These are phyloP conservation scores for Clavispora carvajalis DNA, from an alignment of 805 yeast genomes.

Conservation along the genomic window DNA sequence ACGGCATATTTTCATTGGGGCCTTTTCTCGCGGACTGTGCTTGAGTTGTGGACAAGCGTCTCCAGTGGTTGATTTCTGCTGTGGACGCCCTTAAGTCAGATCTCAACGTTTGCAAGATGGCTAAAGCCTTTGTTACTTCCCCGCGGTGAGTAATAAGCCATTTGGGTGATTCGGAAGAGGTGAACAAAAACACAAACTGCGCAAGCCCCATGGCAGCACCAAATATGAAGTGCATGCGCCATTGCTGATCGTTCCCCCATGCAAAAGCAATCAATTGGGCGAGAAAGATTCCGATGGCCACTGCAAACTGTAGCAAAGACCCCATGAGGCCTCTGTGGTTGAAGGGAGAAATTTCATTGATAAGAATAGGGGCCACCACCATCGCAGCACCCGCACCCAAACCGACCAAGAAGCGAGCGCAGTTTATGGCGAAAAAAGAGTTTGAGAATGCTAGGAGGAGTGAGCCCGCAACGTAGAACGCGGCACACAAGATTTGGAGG, in stretches of 20 bases:
- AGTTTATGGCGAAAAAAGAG: conserved; percentile 13
- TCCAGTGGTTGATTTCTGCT: conserved; percentile 35
- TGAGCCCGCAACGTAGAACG: conserved; percentile 24
- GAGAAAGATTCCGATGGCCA: conserved; percentile 32
- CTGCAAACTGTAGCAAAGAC: conserved; percentile 33
- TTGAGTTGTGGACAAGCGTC: conserved; percentile 18
- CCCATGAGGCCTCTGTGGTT: conserved; percentile 40
- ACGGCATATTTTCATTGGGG: conserved; percentile 5
- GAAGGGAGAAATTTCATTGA: conserved; percentile 36
- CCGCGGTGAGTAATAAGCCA: conserved; percentile 33
- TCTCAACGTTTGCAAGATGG: conserved; percentile 23
- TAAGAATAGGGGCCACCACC: conserved; percentile 36
- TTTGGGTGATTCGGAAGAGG: conserved; percentile 37
- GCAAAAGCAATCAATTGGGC: conserved; percentile 29
- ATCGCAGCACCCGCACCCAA: conserved; percentile 36
- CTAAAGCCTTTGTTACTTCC: conserved; percentile 24
- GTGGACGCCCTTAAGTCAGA: conserved; percentile 25
- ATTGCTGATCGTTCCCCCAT: conserved; percentile 32
- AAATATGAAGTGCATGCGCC: conserved; percentile 31
- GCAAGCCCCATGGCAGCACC: conserved; percentile 20
- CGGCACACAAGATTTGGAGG: conserved; percentile 14
- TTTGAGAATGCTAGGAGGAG: conserved; percentile 22
- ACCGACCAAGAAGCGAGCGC: conserved; percentile 33
- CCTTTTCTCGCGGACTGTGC: background rate
- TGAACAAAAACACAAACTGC: conserved; percentile 28